A percentile compares a stretch with the other conserved stretches of the same genome.
phyloP scores from a whole-genome alignment of 2,329 filamentous ascomycete species.

The Fusarium ramigenum region DNA sequence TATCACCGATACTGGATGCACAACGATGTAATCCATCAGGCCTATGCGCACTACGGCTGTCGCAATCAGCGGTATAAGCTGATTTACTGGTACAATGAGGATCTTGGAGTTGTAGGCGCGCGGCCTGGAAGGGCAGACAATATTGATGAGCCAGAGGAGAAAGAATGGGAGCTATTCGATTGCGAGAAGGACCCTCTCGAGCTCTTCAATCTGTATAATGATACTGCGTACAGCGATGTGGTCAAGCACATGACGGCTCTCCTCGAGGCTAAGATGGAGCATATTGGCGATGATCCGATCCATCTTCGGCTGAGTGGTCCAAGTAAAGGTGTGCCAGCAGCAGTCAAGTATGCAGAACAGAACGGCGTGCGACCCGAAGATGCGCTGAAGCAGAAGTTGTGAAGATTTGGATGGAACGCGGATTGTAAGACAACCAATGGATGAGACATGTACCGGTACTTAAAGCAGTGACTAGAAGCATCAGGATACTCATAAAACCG shows the following conservation, averaged over 20 bases:
- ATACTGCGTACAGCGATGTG: conserved; percentile 49
- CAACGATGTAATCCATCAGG: conserved; percentile 59
- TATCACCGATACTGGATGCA: conserved; percentile 68
- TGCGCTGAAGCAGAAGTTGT: not conserved
- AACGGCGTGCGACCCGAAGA: not conserved
- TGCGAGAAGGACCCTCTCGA: conserved; percentile 60
- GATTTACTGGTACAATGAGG: conserved; percentile 66
- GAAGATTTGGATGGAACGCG: not conserved
- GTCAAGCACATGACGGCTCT: conserved; percentile 52
- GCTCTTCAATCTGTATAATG: conserved; percentile 57
- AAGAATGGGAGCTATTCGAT: conserved; percentile 65
- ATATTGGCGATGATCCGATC: conserved; percentile 58
- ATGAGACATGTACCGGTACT: not conserved
- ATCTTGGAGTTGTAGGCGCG: conserved; percentile 56
- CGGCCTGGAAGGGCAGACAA: conserved; percentile 46
- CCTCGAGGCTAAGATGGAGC: conserved; percentile 60
- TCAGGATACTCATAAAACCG: not conserved
- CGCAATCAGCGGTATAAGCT: conserved; percentile 62
- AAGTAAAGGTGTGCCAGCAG: not conserved
- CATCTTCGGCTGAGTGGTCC: not conserved
- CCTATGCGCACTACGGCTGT: conserved; percentile 62
- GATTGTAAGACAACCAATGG: not conserved
- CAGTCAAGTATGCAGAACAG: not conserved
- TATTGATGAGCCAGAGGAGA: conserved; percentile 35
- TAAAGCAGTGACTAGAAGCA: not conserved